phyloP scores from a whole-genome alignment of 2,329 filamentous ascomycete species.

The Colletotrichum melonis region DNA sequence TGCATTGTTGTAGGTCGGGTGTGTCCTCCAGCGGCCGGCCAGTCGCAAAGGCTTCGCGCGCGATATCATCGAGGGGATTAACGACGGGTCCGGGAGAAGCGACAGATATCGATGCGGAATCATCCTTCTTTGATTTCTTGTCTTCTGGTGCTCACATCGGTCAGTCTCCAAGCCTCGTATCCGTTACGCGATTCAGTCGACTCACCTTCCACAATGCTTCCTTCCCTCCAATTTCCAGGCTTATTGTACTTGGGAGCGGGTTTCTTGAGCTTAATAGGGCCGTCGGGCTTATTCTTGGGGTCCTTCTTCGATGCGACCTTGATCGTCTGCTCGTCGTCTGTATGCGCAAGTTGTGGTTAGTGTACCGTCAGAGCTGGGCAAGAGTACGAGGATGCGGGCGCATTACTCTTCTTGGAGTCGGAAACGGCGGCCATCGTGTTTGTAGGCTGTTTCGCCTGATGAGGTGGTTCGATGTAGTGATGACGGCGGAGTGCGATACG shows the following conservation, averaged over 20 bases:
- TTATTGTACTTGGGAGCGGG: slow-evolving; percentile 70
- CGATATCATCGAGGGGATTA: slow-evolving; percentile 79
- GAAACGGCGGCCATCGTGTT: slow-evolving; percentile 33
- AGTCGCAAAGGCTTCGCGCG: slow-evolving; percentile 82
- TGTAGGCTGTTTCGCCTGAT: neutral
- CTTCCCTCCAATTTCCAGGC: slow-evolving; percentile 78
- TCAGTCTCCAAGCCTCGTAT: neutral
- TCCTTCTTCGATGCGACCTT: slow-evolving; percentile 71
- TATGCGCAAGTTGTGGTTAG: slow-evolving; percentile 1
- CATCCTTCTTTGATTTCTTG: slow-evolving; percentile 63
- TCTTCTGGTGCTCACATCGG: slow-evolving; percentile 52
- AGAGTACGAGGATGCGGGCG: neutral
- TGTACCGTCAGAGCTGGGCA: neutral
- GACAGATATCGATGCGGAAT: slow-evolving; percentile 49
- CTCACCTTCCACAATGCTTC: slow-evolving; percentile 71
- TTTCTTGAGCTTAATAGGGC: slow-evolving; percentile 72
- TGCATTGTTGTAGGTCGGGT: slow-evolving; percentile 86
- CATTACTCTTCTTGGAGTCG: slow-evolving; percentile 35
- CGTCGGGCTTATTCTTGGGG: slow-evolving; percentile 55
- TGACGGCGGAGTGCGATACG: neutral
- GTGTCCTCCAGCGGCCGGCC: slow-evolving; percentile 85
- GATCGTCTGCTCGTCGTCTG: slow-evolving; percentile 69
- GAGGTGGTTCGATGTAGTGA: neutral
- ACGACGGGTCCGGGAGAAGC: slow-evolving; percentile 67
- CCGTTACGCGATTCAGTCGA: neutral